Evolutionary conservation across 2,329 filamentous ascomycete species (phyloP).

Genomic region (Magnaporthiopsis rhizophila): DNA sequence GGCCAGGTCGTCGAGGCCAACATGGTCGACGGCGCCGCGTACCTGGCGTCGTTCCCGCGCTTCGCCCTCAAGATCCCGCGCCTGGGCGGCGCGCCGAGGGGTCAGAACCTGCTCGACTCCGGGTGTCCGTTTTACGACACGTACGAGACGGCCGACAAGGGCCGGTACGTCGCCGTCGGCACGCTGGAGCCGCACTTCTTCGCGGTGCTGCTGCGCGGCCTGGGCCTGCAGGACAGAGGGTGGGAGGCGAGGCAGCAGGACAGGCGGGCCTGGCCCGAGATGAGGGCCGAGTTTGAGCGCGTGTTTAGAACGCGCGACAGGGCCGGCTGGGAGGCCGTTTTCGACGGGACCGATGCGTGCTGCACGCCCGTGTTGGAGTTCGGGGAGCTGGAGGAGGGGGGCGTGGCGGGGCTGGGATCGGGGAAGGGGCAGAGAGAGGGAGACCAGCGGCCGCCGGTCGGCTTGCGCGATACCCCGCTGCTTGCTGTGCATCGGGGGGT

Average conservation of each 20-base stretch:
- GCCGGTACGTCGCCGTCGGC: slow-evolving; percentile 73
- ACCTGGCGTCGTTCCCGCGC: slow-evolving; percentile 71
- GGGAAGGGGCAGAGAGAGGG: slow-evolving; percentile 46
- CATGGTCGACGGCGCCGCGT: slow-evolving; percentile 87
- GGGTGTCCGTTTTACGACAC: slow-evolving; percentile 85
- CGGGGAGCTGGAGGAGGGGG: slow-evolving; percentile 57
- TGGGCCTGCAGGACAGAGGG: slow-evolving; percentile 47
- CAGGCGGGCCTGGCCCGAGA: slow-evolving; percentile 55
- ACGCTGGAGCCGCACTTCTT: slow-evolving; percentile 88
- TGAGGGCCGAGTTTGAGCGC: slow-evolving; percentile 51
- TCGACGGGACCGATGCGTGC: slow-evolving; percentile 88
- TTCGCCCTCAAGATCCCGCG: slow-evolving; percentile 52
- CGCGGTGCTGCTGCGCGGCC: slow-evolving; percentile 53
- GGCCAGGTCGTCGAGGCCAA: slow-evolving; percentile 93
- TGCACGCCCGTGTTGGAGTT: slow-evolving; percentile 81
- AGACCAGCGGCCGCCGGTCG: slow-evolving; percentile 64
- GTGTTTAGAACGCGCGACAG: slow-evolving; percentile 65
- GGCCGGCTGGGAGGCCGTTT: slow-evolving; percentile 73
- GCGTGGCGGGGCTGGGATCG: slow-evolving; percentile 20
- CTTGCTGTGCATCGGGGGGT: slow-evolving; percentile 48
- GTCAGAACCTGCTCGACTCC: slow-evolving; percentile 72
- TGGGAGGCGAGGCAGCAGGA: slow-evolving; percentile 51
- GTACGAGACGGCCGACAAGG: slow-evolving; percentile 73
- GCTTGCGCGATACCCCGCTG: slow-evolving; percentile 61
- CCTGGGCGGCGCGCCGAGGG: slow-evolving; percentile 56